Percentiles rank a stretch among this genome's conserved stretches.
These are phyloP conservation scores for Fusarium buharicum DNA, from an alignment of 2,329 filamentous ascomycete species.

Conservation along the genomic window DNA sequence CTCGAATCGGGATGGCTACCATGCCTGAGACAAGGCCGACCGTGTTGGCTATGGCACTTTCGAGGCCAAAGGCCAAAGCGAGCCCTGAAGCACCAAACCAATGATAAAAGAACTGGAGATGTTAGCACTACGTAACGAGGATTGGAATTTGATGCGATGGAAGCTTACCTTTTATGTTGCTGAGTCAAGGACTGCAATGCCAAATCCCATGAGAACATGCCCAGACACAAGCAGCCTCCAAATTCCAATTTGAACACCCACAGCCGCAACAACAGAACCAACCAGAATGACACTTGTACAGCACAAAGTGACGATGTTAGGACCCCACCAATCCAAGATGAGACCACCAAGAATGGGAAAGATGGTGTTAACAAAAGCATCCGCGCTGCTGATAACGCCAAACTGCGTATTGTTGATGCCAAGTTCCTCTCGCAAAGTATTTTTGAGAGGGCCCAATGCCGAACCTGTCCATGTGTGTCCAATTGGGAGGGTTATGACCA, in stretches of 20 bases:
- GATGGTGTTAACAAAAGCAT: slow-evolving; percentile 43
- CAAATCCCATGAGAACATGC: slow-evolving; percentile 41
- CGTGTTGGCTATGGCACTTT: slow-evolving; percentile 37
- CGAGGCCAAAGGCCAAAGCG: slow-evolving; percentile 41
- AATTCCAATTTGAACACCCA: slow-evolving; percentile 28
- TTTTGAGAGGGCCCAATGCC: slow-evolving; percentile 40
- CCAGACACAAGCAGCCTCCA: slow-evolving; percentile 38
- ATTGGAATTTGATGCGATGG: too few species aligned
- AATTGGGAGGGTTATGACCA: slow-evolving; percentile 39
- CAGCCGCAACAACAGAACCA: slow-evolving; percentile 38
- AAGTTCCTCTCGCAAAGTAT: slow-evolving; percentile 39
- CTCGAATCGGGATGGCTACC: slow-evolving; percentile 39
- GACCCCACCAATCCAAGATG: slow-evolving; percentile 43
- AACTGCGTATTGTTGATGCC: slow-evolving; percentile 42
- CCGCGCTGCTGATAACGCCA: slow-evolving; percentile 42
- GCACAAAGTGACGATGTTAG: slow-evolving; percentile 37
- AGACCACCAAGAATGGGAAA: slow-evolving; percentile 41
- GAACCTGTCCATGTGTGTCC: slow-evolving; percentile 39
- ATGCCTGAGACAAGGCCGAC: slow-evolving; percentile 40
- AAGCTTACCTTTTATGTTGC: slow-evolving; percentile 37
- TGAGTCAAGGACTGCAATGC: slow-evolving; percentile 39
- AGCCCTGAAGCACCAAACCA: slow-evolving; percentile 41
- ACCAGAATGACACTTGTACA: slow-evolving; percentile 37
- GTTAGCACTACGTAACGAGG: not conserved
- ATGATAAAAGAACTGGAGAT: slow-evolving; percentile 39